A percentile compares a stretch with the other conserved stretches of the same genome.
Evolutionary conservation across 2,329 filamentous ascomycete genomes (phyloP).

Genomic region (Pestalotiopsis sp.): DNA sequence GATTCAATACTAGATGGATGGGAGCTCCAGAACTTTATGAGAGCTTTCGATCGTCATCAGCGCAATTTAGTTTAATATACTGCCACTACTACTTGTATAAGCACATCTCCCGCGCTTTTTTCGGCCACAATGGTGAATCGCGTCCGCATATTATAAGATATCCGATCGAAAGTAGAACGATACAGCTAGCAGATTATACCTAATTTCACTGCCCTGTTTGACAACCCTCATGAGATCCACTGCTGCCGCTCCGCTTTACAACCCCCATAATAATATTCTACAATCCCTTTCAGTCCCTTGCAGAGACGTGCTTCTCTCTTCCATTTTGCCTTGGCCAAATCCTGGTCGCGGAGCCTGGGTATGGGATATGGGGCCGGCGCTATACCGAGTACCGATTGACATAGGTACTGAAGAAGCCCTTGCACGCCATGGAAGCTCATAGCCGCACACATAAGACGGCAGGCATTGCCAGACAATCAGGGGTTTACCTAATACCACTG

Average conservation of each 20-base stretch:
- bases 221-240: background rate
- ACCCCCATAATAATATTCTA: background rate
- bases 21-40: background rate
- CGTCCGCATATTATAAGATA: background rate
- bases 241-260: background rate
- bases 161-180: background rate
- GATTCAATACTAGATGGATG: background rate
- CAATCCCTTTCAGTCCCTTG: background rate
- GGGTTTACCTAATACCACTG: background rate
- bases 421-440: background rate
- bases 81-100: background rate
- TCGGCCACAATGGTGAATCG: background rate
- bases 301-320: background rate
- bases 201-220: background rate
- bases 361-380: background rate
- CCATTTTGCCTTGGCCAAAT: background rate
- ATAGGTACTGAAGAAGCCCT: background rate
- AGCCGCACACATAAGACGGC: too few relatives aligned
- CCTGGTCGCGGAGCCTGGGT: background rate
- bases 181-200: background rate
- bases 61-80: background rate
- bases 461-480: background rate
- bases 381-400: background rate
- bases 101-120: background rate
- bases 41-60: background rate